phyloP scores from a whole-genome alignment of 148 eudicot species.

The Dysphania ambrosioides region DNA sequence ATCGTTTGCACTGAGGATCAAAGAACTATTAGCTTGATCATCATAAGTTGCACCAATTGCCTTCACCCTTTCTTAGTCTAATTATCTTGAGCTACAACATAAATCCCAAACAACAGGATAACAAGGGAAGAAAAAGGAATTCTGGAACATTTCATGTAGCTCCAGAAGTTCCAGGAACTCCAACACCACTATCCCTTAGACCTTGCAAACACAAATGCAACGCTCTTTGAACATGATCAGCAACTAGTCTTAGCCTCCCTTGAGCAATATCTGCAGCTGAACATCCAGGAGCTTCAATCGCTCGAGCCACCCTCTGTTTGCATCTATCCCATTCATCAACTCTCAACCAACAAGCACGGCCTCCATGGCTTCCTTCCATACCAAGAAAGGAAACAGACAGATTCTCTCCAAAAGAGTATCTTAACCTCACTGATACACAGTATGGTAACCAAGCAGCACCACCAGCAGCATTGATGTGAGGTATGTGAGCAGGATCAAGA shows the following conservation, averaged over 20 bases:
- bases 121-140: neutral
- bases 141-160: constrained; percentile 13
- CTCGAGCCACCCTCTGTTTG: constrained; percentile 70
- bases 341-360: constrained; percentile 80
- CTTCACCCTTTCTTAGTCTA: too few species aligned
- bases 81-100: neutral
- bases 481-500: constrained; percentile 85
- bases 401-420: constrained; percentile 74
- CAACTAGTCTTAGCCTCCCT: constrained; percentile 83
- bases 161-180: constrained; percentile 36
- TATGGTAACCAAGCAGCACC: constrained; percentile 99
- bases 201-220: constrained; percentile 69
- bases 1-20: neutral
- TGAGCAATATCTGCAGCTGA: constrained; percentile 57
- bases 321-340: constrained; percentile 87
- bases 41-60: neutral
- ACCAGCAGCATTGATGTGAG: constrained; percentile 82
- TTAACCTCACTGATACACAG: constrained; percentile 82
- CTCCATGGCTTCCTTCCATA: constrained; percentile 99
- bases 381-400: constrained; percentile 62
- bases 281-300: constrained; percentile 57
- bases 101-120: neutral
- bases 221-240: constrained; percentile 75
- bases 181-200: constrained; percentile 53
- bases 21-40: neutral